phyloP scores from a whole-genome alignment of 768 basidiomycete species.

The Exidia glandulosa region DNA sequence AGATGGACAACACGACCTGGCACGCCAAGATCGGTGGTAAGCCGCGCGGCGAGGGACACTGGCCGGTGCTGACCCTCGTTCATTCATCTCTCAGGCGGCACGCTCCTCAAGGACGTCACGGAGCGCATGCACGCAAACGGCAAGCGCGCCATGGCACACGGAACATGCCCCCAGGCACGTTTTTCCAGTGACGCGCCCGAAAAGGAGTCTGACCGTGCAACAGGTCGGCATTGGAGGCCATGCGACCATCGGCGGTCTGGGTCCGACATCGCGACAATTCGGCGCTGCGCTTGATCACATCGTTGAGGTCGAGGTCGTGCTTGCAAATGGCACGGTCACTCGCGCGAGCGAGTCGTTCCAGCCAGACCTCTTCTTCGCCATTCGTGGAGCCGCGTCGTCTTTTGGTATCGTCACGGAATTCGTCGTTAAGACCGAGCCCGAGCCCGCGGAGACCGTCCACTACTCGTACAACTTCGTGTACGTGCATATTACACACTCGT shows the following conservation, averaged over 20 bases:
- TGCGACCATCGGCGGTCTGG: conserved; percentile 13
- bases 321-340: conserved; percentile 14
- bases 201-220: too few relatives aligned
- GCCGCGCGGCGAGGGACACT: conserved; percentile 2
- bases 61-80: background rate
- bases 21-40: conserved; percentile 15
- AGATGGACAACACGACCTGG: conserved; percentile 17
- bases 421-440: conserved; percentile 15
- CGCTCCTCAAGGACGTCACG: conserved; percentile 13
- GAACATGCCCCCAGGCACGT: conserved; percentile 16
- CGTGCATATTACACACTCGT: background rate
- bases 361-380: conserved; percentile 15
- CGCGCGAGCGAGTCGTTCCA: conserved; percentile 14
- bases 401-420: conserved; percentile 22
- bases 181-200: background rate
- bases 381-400: conserved; percentile 19
- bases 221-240: conserved; percentile 4
- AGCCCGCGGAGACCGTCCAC: conserved; percentile 9
- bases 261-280: conserved; percentile 14
- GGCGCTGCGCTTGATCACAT: conserved; percentile 19
- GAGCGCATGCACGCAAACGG: conserved; percentile 9
- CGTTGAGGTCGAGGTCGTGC: conserved; percentile 13
- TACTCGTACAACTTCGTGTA: conserved; percentile 4
- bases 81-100: background rate
- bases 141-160: conserved; percentile 18